Evolutionary conservation across 495 filamentous ascomycete genomes (phyloP), one percentile per base, ranked within the genome.

Genomic region (Aspergillus bridgeri): DNA sequence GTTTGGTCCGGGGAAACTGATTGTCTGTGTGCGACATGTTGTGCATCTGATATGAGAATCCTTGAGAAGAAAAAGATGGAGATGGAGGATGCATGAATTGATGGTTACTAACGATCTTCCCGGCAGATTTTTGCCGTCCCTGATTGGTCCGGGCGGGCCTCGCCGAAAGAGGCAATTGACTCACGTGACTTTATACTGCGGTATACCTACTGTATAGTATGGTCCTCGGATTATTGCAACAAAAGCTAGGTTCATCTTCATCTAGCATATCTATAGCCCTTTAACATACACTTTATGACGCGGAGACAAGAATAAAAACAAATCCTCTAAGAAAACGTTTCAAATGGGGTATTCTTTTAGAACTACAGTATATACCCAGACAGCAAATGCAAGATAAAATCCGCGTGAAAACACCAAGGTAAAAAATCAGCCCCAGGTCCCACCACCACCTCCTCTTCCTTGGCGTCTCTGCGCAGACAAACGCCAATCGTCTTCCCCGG

Each of bases 401-500:
- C 20, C 17, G 33, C 19, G 20, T 18, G 43, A 42, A n/a, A 53
- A 54, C 15, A 45, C 51, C 18, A 56, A 48, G 54, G 54, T 33
- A 64, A 13, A 64, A 13, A 55, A 64, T 75, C 59, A 98, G 68
- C 94, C 94, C 94, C 94, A 98, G 23, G 94, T 98, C 58, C 92
- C 92, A 64, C 90, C 91, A 53, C 94, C 94, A 54, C 93, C 94
- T 68, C 91, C 88, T 58, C 94, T 81, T 22, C 93, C 92, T 56
- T 89, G 89, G 67, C 87, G 85, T 62, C 86, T 86, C 78, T 98
- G 94, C 33, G 94, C 90, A 58, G 86, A 90, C 29, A 98, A 74
- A 63, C 94, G 83, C 94, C 94, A 98, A 68, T 96, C 91, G 69
- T 98, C 92, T 66, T 92, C 89, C 45, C 89, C 91, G 13, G 85